phyloP scores from a whole-genome alignment of 163 green algal genomes.

The Scenedesmus sp. region DNA sequence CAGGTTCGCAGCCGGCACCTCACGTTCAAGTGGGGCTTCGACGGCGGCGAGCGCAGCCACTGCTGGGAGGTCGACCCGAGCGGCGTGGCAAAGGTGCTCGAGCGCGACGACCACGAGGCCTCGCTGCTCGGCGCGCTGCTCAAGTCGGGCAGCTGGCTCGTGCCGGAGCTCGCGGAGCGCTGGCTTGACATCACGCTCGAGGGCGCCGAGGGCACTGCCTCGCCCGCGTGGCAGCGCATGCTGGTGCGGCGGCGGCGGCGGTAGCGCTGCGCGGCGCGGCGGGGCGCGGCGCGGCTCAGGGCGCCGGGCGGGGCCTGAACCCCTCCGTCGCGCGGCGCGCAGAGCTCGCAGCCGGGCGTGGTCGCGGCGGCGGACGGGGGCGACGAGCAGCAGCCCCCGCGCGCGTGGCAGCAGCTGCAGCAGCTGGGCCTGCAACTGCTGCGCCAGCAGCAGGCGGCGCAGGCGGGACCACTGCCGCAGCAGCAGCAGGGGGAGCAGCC shows the following conservation, averaged over 20 bases:
- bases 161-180: constrained; percentile 40
- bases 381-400: neutral
- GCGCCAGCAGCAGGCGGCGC: constrained; percentile 4
- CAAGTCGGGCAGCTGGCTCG: constrained; percentile 60
- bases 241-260: neutral
- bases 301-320: no score
- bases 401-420: no score
- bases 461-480: neutral
- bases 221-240: neutral
- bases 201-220: neutral
- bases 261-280: no score
- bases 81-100: constrained; percentile 60
- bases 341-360: no score
- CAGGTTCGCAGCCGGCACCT: constrained; percentile 53
- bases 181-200: constrained; percentile 57
- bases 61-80: constrained; percentile 68
- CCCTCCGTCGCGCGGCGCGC: no score
- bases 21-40: constrained; percentile 63
- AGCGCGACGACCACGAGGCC: constrained; percentile 74
- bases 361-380: no score
- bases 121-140: constrained; percentile 52
- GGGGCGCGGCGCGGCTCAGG: no score
- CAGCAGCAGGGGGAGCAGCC: neutral
- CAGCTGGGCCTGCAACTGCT: neutral
- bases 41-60: constrained; percentile 48